These are phyloP conservation scores for Gossypium longicalyx DNA, from an alignment of 345 rosid species.

Conservation along the genomic window DNA sequence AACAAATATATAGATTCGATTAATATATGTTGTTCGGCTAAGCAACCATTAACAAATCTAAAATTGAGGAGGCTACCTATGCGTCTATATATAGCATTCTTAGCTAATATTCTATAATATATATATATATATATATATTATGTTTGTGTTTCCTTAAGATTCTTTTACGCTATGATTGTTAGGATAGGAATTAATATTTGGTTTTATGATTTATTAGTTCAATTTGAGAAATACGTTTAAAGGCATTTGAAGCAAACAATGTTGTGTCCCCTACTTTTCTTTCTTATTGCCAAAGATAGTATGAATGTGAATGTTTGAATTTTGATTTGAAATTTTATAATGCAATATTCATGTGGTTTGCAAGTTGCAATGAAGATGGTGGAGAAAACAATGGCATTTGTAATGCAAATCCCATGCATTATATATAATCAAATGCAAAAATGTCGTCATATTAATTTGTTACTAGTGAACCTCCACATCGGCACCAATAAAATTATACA, in stretches of 20 bases:
- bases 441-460: slow-evolving; percentile 16
- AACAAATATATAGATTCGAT: not conserved
- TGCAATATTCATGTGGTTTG: not conserved
- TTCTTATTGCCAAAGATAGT: not conserved
- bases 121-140: not conserved
- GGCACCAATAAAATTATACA: slow-evolving; percentile 12
- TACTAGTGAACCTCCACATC: slow-evolving; percentile 14
- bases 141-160: slow-evolving; percentile 15
- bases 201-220: not conserved
- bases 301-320: slow-evolving; percentile 16
- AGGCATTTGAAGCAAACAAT: not conserved
- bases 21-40: not conserved
- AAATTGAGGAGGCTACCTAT: not conserved
- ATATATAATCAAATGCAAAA: slow-evolving; percentile 14
- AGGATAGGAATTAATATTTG: not conserved
- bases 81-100: not conserved
- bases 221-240: no score
- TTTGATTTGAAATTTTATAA: not conserved
- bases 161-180: slow-evolving; percentile 5
- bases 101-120: not conserved
- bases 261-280: no score
- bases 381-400: slow-evolving; percentile 31
- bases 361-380: slow-evolving; percentile 20
- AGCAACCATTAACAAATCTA: not conserved
- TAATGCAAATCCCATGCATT: slow-evolving; percentile 22